Percentiles rank a stretch among this genome's conserved stretches.
Conservation (phyloP, 805 yeast genomes). For the Ogataea corticis region DNA sequence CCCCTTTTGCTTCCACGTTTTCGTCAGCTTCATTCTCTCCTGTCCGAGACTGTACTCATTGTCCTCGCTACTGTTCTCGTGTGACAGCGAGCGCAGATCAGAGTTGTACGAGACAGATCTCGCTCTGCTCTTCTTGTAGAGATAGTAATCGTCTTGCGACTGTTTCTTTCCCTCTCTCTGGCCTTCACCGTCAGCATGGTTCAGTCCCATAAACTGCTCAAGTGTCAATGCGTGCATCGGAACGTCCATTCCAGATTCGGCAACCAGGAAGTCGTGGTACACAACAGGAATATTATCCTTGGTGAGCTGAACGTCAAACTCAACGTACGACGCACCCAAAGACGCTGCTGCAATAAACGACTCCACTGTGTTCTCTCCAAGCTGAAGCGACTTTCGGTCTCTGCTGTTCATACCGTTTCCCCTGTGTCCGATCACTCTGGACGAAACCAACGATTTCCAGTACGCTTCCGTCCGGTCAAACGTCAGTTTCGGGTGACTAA, state of each 20-base stretch:
- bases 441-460: constrained; percentile 87
- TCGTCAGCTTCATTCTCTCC: constrained; percentile 81
- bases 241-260: constrained; percentile 93
- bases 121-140: constrained; percentile 32
- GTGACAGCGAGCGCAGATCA: constrained; percentile 7
- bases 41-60: constrained; percentile 42
- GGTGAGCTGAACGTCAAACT: constrained; percentile 93
- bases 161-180: constrained; percentile 17
- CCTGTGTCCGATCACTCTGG: constrained; percentile 93
- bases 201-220: constrained; percentile 78
- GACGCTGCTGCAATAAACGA: constrained; percentile 96
- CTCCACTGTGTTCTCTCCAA: constrained; percentile 94
- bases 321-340: constrained; percentile 93
- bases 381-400: constrained; percentile 73
- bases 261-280: constrained; percentile 91
- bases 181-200: constrained; percentile 28
- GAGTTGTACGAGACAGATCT: constrained; percentile 38
- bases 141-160: constrained; percentile 32
- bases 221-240: constrained; percentile 92
- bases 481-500: constrained; percentile 66
- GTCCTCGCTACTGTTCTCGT: constrained; percentile 8
- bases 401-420: constrained; percentile 88
- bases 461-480: constrained; percentile 73
- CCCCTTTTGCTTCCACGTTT: constrained; percentile 81
- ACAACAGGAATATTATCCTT: constrained; percentile 90